phyloP scores from a whole-genome alignment of 2,329 filamentous ascomycete genomes.

The Fusarium euwallaceae region DNA sequence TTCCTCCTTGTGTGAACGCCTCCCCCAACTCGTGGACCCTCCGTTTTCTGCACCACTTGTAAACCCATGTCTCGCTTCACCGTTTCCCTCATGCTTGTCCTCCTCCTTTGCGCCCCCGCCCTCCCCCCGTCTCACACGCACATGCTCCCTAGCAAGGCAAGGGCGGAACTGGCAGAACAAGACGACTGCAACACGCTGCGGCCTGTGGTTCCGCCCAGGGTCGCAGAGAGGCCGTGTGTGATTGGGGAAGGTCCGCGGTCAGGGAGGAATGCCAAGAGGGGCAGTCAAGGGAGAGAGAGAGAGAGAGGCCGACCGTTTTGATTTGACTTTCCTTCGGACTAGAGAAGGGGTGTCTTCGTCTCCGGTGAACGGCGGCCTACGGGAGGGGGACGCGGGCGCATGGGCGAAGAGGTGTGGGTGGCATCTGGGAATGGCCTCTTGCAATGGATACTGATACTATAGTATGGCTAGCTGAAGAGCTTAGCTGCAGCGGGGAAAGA shows the following conservation, averaged over 20 bases:
- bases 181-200: constrained; percentile 26
- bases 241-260: constrained; percentile 9
- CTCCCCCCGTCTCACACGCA: not conserved
- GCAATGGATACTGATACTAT: not conserved
- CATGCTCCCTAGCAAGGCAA: not conserved
- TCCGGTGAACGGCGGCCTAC: constrained; percentile 25
- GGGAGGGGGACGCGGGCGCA: not conserved
- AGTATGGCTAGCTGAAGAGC: not conserved
- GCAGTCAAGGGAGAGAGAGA: constrained; percentile 15
- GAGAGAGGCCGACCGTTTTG: constrained; percentile 22
- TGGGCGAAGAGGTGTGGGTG: constrained; percentile 14
- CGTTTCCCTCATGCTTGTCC: not conserved
- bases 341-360: not conserved
- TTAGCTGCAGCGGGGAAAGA: constrained; percentile 5
- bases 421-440: constrained; percentile 16
- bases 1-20: constrained; percentile 9
- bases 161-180: not conserved
- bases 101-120: not conserved
- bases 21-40: constrained; percentile 3
- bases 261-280: constrained; percentile 27
- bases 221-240: constrained; percentile 19
- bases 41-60: not conserved
- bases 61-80: constrained; percentile 2
- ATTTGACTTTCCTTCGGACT: constrained; percentile 5
- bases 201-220: constrained; percentile 24